Conservation (phyloP, 176 grass and related monocot genomes). For the Musa beccarii region DNA sequence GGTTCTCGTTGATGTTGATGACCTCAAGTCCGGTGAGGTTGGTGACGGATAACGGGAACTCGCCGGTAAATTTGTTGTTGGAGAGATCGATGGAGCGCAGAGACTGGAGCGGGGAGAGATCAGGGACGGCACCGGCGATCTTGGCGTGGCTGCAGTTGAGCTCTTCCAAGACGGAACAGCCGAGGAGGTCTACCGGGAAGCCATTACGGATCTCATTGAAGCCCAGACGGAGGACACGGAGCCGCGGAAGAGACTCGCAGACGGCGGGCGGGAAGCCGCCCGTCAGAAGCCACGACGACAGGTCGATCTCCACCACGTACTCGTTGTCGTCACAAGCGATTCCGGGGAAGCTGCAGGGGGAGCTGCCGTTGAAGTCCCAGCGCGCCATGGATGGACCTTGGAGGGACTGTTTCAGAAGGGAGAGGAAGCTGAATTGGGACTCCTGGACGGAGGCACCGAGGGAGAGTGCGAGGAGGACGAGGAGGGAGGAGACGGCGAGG, state of each 20-base stretch:
- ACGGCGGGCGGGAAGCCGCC: conserved; percentile 46
- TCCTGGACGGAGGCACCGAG: neutral
- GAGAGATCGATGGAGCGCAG: conserved; percentile 52
- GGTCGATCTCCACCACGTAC: conserved; percentile 55
- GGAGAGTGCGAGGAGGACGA: conserved; percentile 13
- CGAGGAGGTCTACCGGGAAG: conserved; percentile 41
- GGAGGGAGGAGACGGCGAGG: conserved; percentile 15
- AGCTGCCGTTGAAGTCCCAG: conserved; percentile 49
- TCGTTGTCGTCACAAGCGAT: conserved; percentile 23
- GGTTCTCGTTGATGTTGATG: conserved; percentile 84
- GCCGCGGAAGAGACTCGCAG: conserved; percentile 45
- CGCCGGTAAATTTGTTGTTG: conserved; percentile 60
- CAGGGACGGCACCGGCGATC: conserved; percentile 50
- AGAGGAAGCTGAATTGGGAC: conserved; percentile 44
- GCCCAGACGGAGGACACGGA: conserved; percentile 42
- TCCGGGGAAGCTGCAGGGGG: conserved; percentile 51
- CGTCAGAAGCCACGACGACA: conserved; percentile 54
- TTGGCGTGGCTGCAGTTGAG: conserved; percentile 61
- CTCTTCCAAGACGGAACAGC: conserved; percentile 56
- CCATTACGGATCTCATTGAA: conserved; percentile 53
- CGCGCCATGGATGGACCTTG: conserved; percentile 45
- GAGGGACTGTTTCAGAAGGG: conserved; percentile 55
- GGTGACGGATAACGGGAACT: conserved; percentile 54
- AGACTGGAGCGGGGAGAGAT: conserved; percentile 37
- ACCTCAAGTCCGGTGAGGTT: conserved; percentile 50